Conservation (phyloP, 169 alveolate genomes). For the Plasmodium vinckei region DNA sequence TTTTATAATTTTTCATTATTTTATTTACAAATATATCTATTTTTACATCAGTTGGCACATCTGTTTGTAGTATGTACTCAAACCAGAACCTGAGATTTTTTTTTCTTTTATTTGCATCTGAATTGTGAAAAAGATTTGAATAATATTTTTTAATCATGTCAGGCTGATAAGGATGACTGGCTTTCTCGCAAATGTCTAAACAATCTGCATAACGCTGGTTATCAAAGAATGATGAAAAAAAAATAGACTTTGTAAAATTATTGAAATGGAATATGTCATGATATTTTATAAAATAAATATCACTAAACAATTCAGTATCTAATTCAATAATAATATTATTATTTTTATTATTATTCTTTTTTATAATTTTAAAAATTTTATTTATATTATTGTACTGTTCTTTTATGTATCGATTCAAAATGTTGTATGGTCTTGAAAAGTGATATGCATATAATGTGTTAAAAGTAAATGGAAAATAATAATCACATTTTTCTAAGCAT, state of each 20-base stretch:
- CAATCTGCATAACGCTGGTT: slow-evolving; percentile 43
- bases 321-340: not conserved
- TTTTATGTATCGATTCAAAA: slow-evolving; percentile 12
- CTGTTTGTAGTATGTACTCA: not conserved
- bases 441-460: slow-evolving; percentile 23
- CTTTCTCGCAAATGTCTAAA: slow-evolving; percentile 14
- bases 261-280: slow-evolving; percentile 16
- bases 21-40: slow-evolving; percentile 12
- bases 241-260: slow-evolving; percentile 8
- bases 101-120: not conserved
- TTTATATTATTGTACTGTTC: slow-evolving; percentile 25
- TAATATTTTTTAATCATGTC: too few species aligned
- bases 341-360: not conserved
- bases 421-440: slow-evolving; percentile 15
- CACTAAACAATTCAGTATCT: not conserved
- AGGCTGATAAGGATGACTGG: not conserved
- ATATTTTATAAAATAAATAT: slow-evolving; percentile 17
- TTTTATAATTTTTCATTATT: not conserved
- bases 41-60: not conserved
- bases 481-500: slow-evolving; percentile 66
- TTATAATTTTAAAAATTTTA: slow-evolving; percentile 5
- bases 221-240: slow-evolving; percentile 41
- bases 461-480: slow-evolving; percentile 51
- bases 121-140: not conserved
- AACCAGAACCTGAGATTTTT: not conserved